These are phyloP conservation scores for Aspergillus panamensis DNA, from an alignment of 495 filamentous ascomycete species.

Conservation along the genomic window DNA sequence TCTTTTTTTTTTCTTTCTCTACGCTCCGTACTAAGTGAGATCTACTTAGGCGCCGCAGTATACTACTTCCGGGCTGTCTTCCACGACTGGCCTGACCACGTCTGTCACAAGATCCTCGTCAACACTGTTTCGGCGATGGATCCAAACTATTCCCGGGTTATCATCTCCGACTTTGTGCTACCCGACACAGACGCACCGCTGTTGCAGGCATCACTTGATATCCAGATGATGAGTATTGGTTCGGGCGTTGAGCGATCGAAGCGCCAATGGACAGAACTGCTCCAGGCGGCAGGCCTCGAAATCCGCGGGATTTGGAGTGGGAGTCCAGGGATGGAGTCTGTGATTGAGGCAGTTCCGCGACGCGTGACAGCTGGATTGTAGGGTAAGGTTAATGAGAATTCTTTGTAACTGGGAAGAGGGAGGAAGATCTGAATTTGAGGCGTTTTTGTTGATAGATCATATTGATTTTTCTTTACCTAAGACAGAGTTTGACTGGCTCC, in stretches of 20 bases:
- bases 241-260: slow-evolving; percentile 41
- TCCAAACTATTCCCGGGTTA: slow-evolving; percentile 32
- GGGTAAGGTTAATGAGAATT: neutral
- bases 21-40: neutral
- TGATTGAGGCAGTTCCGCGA: slow-evolving; percentile 28
- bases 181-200: slow-evolving; percentile 32
- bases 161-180: slow-evolving; percentile 42
- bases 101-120: slow-evolving; percentile 34
- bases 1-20: neutral
- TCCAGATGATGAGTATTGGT: slow-evolving; percentile 46
- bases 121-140: slow-evolving; percentile 40
- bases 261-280: slow-evolving; percentile 33
- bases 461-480: too few species aligned
- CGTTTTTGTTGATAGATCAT: too few species aligned
- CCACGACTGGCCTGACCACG: slow-evolving; percentile 45
- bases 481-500: too few species aligned
- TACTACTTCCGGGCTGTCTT: slow-evolving; percentile 47
- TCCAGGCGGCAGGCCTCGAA: slow-evolving; percentile 33
- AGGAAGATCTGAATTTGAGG: too few species aligned
- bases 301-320: slow-evolving; percentile 34
- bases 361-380: neutral
- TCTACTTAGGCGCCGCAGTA: slow-evolving; percentile 28
- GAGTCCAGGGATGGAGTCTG: slow-evolving; percentile 35
- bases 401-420: too few species aligned
- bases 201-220: slow-evolving; percentile 38